Conservation (phyloP, 2,329 filamentous ascomycete genomes). For the Fonsecaea pedrosoi region DNA sequence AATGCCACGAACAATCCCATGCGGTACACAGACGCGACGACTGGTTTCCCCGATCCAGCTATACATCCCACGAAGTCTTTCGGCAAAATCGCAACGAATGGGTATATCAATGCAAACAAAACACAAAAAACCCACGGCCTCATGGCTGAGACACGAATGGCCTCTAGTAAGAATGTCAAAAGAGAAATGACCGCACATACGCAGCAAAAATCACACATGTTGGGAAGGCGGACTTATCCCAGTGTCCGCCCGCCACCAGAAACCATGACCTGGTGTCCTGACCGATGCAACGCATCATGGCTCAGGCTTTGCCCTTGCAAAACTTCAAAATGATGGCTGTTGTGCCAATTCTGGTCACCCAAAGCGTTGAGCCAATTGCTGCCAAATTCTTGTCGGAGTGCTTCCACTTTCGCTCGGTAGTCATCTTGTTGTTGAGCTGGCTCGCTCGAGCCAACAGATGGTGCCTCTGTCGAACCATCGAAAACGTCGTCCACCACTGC, state of each 20-base stretch:
- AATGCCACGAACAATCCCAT: conserved; percentile 8
- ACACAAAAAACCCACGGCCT: conserved; percentile 21
- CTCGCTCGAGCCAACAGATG: conserved; percentile 23
- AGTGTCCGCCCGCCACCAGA: conserved; percentile 49
- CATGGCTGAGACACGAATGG: conserved; percentile 17
- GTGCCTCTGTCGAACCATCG: conserved; percentile 24
- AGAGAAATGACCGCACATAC: conserved; percentile 5
- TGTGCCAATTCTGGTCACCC: conserved; percentile 72
- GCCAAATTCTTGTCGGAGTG: conserved; percentile 82
- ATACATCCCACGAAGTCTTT: conserved; percentile 17
- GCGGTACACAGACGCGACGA: conserved; percentile 12
- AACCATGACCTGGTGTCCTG: conserved; percentile 50
- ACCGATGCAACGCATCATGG: conserved; percentile 41
- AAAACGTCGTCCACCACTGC: conserved; percentile 20
- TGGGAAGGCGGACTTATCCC: conserved; percentile 37
- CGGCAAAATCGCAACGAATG: conserved; percentile 31
- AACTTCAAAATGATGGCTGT: conserved; percentile 36
- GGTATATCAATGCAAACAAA: conserved; percentile 33
- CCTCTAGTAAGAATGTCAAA: conserved; percentile 25
- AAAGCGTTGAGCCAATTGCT: conserved; percentile 86
- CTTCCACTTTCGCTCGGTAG: conserved; percentile 88
- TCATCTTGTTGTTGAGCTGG: conserved; percentile 59
- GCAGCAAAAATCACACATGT: conserved; percentile 4
- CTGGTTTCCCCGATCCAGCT: conserved; percentile 8
- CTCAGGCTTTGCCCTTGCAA: conserved; percentile 34